Evolutionary conservation across 768 basidiomycete species (phyloP).

Genomic region (Agaricus bisporus): DNA sequence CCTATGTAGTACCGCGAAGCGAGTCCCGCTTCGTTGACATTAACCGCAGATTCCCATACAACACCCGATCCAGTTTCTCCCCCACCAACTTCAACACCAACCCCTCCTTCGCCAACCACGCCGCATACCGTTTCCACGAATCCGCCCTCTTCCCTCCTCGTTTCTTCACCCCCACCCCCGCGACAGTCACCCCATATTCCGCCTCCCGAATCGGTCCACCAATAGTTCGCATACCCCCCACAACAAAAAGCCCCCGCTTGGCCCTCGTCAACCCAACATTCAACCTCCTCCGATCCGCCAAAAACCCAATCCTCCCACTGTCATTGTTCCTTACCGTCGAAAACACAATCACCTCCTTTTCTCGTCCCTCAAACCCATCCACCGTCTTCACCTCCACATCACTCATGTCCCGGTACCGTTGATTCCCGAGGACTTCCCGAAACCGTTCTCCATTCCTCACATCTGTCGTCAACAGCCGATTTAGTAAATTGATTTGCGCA

Average conservation of each 20-base stretch:
- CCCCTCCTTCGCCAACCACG: slow-evolving; percentile 45
- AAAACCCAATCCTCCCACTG: slow-evolving; percentile 77
- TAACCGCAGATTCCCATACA: slow-evolving; percentile 30
- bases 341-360: slow-evolving; percentile 90
- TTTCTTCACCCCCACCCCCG: slow-evolving; percentile 15
- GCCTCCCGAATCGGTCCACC: slow-evolving; percentile 18
- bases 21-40: too few species aligned
- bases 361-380: slow-evolving; percentile 90
- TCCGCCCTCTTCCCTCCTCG: slow-evolving; percentile 36
- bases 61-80: slow-evolving; percentile 32
- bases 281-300: slow-evolving; percentile 77
- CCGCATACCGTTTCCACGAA: slow-evolving; percentile 57
- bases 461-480: slow-evolving; percentile 57
- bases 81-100: slow-evolving; percentile 47
- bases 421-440: slow-evolving; percentile 51
- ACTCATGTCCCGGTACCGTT: slow-evolving; percentile 57
- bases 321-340: slow-evolving; percentile 85
- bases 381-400: slow-evolving; percentile 87
- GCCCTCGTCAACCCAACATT: slow-evolving; percentile 92
- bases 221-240: slow-evolving; percentile 69
- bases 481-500: slow-evolving; percentile 76
- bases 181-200: background rate
- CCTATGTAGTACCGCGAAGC: too few species aligned
- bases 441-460: slow-evolving; percentile 48
- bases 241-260: slow-evolving; percentile 75